Conservation (phyloP, 805 yeast species). For the Candida nonsorbophila region DNA sequence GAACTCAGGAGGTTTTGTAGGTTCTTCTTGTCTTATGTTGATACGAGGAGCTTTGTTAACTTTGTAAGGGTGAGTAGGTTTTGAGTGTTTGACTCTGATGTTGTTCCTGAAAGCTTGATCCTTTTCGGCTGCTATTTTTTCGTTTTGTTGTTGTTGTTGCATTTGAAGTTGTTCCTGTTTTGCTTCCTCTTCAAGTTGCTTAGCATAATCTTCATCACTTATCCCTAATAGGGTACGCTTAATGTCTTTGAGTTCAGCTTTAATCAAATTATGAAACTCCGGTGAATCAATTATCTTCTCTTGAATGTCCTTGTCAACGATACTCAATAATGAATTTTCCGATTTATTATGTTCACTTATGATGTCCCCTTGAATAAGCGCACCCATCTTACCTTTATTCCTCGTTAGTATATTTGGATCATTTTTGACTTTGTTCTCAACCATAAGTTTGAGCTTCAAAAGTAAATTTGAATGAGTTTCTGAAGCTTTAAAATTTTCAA, state of each 20-base stretch:
- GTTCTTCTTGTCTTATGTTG: conserved; percentile 10
- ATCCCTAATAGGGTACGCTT: conserved; percentile 26
- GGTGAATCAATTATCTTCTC: conserved; percentile 40
- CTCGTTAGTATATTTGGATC: conserved; percentile 45
- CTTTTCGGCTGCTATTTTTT: conserved; percentile 4
- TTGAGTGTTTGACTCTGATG: conserved; percentile 23
- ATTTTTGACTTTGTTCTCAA: conserved; percentile 40
- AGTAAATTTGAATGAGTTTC: conserved; percentile 37
- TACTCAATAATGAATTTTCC: conserved; percentile 23
- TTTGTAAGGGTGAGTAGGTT: too few species aligned
- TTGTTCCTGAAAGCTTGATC: conserved; percentile 20
- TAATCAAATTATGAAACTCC: conserved; percentile 28
- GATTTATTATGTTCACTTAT: conserved; percentile 21
- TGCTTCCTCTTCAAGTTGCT: conserved; percentile 17
- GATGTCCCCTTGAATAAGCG: conserved; percentile 48
- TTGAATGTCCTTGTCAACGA: conserved; percentile 40
- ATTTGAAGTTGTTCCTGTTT: conserved; percentile 22
- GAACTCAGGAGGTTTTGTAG: background rate
- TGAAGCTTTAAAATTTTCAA: conserved; percentile 38
- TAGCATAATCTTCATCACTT: conserved; percentile 34
- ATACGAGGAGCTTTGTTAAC: conserved; percentile 33
- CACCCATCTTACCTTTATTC: conserved; percentile 47
- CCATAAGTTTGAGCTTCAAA: conserved; percentile 34
- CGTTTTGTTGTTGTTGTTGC: too few species aligned
- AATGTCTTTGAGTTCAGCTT: conserved; percentile 28